Evolutionary conservation across 768 basidiomycete species (phyloP), one percentile per base, ranked within the genome.

Genomic region (Cytidiella melzeri): DNA sequence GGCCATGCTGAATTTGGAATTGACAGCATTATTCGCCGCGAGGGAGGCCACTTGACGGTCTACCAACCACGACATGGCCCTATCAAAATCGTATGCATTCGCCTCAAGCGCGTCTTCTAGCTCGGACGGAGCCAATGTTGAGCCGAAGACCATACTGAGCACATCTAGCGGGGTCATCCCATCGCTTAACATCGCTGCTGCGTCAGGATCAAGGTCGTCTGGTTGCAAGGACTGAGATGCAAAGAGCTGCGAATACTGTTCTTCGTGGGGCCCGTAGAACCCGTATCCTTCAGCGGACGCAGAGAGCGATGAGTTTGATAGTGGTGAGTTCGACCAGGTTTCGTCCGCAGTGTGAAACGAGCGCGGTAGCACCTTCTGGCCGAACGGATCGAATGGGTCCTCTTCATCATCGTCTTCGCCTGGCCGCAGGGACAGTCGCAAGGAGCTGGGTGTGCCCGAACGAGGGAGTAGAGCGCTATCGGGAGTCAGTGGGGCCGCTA

Each of bases 141-240:
- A 85, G 13, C 89, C 92, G 63, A 99, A 99, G 34, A 99, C 90
- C 38, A 90, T 92, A 62, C 80, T 82, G 18, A 99, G 83, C 38
- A 97, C 92, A 59, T 99, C 96, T 59, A 99, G 87, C 1, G 96
- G 96, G 1, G 95, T 95, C 92, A 99, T 95, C 39, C 92, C 92
- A 62, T 90, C 87, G 0, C 85, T 87, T 44, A 91, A 76, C 67
- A 80, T 72, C 27, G 79, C 77, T 28, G 74, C 69, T 11, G 74
- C 73, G 30, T 84, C 79, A 5, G 71, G 69, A 48, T 80, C 79
- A 49, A 67, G 61, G 43, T 72, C 67, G 21, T 54, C 60, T 4
- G 47, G 51, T 12, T 58, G 53, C 24, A 52, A 38, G 25, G 39
- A 27, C 4, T 30, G 45, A 15, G 53, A 48, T 19, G 48, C 47